Evolutionary conservation across 495 filamentous ascomycete species (phyloP), one percentile per base, ranked within the genome.

Genomic region (Aspergillus egyptiacus): DNA sequence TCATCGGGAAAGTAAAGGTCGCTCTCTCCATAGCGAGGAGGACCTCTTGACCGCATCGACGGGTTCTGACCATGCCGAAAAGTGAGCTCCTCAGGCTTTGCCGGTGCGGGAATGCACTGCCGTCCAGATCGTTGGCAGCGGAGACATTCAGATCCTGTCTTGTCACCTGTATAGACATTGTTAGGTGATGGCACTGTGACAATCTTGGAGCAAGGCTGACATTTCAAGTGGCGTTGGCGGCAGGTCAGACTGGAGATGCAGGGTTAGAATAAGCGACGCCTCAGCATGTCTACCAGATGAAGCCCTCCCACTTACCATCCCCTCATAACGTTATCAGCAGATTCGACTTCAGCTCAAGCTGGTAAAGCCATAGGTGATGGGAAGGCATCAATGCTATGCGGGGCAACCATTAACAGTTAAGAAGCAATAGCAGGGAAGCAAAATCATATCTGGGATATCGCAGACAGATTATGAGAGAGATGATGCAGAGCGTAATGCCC

Each of bases 181-280:
- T 50, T 51, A 51, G 42, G 32, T 17, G 19, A 48, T 0, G 30
- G 28, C 15, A 15, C n/a, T 32, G 33, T 14, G 46, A 33, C 5
- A 38, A 19, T 30, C 0, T 48, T 25, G 17, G 28, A 30, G 34
- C 23, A 6, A 3, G 15, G 45, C 59, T 42, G 28, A 72, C 68
- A 72, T 70, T 70, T 72, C 54, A 72, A 55, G 66, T 72, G 68
- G 64, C 68, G 68, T 60, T 69, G 56, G 58, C 68, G 68, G 59
- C 68, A 72, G 22, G 68, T 72, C 51, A 72, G 68, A 63, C 68
- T 72, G 50, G 19, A 5, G 8, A 53, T 36, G 31, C 5, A 18
- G 2, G 10, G 19, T 27, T 14, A 47, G 33, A 38, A 13, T 19
- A 28, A 48, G 15, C 7, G 19, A 18, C 22, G 2, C 32, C 7